Evolutionary conservation across 2,329 filamentous ascomycete species (phyloP).

Genomic region (Trichoderma koningii): DNA sequence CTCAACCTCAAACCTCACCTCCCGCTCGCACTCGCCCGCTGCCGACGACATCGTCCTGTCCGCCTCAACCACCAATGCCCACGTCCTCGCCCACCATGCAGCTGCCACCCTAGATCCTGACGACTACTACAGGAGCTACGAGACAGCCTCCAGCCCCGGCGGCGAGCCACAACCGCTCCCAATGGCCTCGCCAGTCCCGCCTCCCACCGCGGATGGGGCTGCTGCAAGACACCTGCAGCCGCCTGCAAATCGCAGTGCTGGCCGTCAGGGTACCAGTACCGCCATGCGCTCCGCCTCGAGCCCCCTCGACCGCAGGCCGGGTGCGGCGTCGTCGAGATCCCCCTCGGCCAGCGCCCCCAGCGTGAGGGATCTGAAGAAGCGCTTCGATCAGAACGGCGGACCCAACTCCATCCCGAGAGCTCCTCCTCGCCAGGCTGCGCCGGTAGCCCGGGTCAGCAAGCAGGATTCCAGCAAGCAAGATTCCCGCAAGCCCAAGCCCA

Average conservation of each 20-base stretch:
- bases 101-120: slow-evolving; percentile 52
- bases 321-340: slow-evolving; percentile 39
- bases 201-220: slow-evolving; percentile 54
- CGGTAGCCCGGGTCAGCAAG: slow-evolving; percentile 35
- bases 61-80: slow-evolving; percentile 28
- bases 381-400: slow-evolving; percentile 67
- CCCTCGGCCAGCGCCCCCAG: slow-evolving; percentile 57
- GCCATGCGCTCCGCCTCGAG: slow-evolving; percentile 57
- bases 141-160: slow-evolving; percentile 34
- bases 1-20: slow-evolving; percentile 6
- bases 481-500: slow-evolving; percentile 28
- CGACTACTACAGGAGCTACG: slow-evolving; percentile 58
- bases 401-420: slow-evolving; percentile 41
- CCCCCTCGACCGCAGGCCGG: slow-evolving; percentile 51
- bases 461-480: slow-evolving; percentile 38
- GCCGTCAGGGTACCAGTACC: slow-evolving; percentile 41
- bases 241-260: slow-evolving; percentile 44
- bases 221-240: slow-evolving; percentile 51
- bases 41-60: slow-evolving; percentile 15
- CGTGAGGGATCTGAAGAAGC: slow-evolving; percentile 77
- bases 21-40: slow-evolving; percentile 21
- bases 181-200: slow-evolving; percentile 45
- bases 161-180: slow-evolving; percentile 41
- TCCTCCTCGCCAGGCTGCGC: slow-evolving; percentile 41
- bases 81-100: slow-evolving; percentile 39